phyloP scores from a whole-genome alignment of 192 early-diverging fungal genomes.

The Coemansia sp. region DNA sequence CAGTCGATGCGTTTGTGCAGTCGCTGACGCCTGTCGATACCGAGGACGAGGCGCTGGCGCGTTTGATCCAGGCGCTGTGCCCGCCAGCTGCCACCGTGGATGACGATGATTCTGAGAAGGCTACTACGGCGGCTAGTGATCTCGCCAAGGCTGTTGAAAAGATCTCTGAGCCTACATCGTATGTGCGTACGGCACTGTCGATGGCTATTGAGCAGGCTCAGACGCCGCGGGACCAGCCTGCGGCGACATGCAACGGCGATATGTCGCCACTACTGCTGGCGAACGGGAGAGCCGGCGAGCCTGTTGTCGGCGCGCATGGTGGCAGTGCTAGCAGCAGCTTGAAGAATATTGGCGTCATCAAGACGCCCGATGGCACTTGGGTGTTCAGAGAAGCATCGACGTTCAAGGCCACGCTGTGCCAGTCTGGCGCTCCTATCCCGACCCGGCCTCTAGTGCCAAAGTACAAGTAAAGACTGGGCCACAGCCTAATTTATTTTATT shows the following conservation, averaged over 20 bases:
- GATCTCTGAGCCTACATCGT: slow-evolving; percentile 33
- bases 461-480: slow-evolving; percentile 7
- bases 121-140: background rate
- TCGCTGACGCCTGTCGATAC: background rate
- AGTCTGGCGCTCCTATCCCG: slow-evolving; percentile 48
- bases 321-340: slow-evolving; percentile 15
- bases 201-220: slow-evolving; percentile 27
- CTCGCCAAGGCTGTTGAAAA: slow-evolving; percentile 24
- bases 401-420: slow-evolving; percentile 39
- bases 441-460: slow-evolving; percentile 36
- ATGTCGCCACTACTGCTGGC: background rate
- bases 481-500: background rate
- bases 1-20: slow-evolving; percentile 15
- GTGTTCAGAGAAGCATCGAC: slow-evolving; percentile 40
- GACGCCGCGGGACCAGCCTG: background rate
- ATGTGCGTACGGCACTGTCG: slow-evolving; percentile 47
- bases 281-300: background rate
- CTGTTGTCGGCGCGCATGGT: background rate
- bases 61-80: slow-evolving; percentile 15
- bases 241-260: slow-evolving; percentile 6
- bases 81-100: background rate
- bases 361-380: slow-evolving; percentile 32
- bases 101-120: background rate
- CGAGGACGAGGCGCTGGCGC: slow-evolving; percentile 16
- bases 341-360: slow-evolving; percentile 45